A percentile compares a stretch with the other conserved stretches of the same genome.
These are phyloP conservation scores for Globisporangium nagaii DNA, from an alignment of 352 stramenopile species.

Conservation along the genomic window DNA sequence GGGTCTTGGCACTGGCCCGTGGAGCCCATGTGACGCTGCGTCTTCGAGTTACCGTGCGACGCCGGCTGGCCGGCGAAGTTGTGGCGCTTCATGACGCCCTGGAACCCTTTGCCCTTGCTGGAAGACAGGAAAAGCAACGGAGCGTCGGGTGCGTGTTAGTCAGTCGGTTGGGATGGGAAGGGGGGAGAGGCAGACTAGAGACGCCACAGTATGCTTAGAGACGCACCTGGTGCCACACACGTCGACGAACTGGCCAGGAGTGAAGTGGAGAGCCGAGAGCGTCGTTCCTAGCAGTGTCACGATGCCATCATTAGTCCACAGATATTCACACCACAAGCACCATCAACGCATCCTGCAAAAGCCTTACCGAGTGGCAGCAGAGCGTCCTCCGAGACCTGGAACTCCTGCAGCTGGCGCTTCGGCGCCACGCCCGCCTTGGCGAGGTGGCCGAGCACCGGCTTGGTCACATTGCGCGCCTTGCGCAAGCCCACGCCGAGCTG, in stretches of 20 bases:
- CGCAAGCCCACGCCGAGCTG: conserved; percentile 95
- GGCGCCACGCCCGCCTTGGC: conserved; percentile 88
- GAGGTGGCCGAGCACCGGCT: conserved; percentile 90
- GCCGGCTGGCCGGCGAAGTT: conserved; percentile 96
- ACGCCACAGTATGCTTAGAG: no score
- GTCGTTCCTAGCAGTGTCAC: conserved; percentile 41
- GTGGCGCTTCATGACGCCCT: conserved; percentile 98
- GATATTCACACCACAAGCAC: background rate
- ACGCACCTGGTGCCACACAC: conserved; percentile 87
- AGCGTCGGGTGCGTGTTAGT: no score
- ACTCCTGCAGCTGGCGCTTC: conserved; percentile 95
- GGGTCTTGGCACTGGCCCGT: conserved; percentile 98
- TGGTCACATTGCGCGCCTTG: conserved; percentile 95
- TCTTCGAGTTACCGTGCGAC: conserved; percentile 97
- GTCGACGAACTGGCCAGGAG: conserved; percentile 97
- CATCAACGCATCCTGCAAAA: background rate
- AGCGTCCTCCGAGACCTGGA: conserved; percentile 90
- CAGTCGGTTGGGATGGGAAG: no score
- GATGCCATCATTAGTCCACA: background rate
- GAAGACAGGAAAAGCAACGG: background rate
- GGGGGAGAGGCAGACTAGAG: no score
- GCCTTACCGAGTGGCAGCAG: conserved; percentile 71
- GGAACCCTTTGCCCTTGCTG: conserved; percentile 86
- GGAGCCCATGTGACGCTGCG: conserved; percentile 94
- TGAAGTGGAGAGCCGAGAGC: conserved; percentile 97